These are phyloP conservation scores for Colletotrichum shisoi DNA, from an alignment of 2,329 filamentous ascomycete species.

Conservation along the genomic window DNA sequence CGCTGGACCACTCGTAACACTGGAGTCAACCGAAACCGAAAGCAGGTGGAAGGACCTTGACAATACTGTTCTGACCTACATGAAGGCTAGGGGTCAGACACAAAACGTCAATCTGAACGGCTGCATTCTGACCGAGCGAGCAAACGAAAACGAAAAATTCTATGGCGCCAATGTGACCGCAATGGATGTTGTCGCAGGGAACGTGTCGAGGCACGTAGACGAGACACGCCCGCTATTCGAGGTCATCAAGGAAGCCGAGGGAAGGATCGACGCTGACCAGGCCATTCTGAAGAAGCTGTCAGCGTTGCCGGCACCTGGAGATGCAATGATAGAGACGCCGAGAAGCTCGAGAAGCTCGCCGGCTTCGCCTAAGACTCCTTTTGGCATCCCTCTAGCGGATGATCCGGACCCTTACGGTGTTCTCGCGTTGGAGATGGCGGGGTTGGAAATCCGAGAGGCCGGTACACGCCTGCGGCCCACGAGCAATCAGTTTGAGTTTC, in stretches of 20 bases:
- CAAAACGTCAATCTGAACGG: conserved; percentile 64
- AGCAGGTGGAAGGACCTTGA: conserved; percentile 61
- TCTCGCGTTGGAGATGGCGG: conserved; percentile 87
- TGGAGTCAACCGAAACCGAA: conserved; percentile 62
- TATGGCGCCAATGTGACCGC: conserved; percentile 61
- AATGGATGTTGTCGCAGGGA: conserved; percentile 65
- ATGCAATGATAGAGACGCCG: conserved; percentile 66
- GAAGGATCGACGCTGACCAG: conserved; percentile 77
- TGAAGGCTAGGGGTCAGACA: conserved; percentile 66
- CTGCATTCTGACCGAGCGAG: conserved; percentile 64
- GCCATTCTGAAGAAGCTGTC: conserved; percentile 70
- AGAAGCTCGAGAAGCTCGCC: conserved; percentile 46
- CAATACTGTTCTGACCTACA: conserved; percentile 65
- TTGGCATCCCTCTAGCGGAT: conserved; percentile 79
- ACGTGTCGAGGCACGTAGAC: conserved; percentile 62
- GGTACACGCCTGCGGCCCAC: conserved; percentile 76
- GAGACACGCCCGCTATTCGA: conserved; percentile 72
- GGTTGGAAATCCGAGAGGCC: conserved; percentile 89
- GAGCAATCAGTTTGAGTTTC: conserved; percentile 84
- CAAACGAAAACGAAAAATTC: conserved; percentile 68
- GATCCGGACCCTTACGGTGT: conserved; percentile 95
- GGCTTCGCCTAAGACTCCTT: conserved; percentile 53
- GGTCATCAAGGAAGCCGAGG: conserved; percentile 87
- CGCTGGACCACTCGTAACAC: conserved; percentile 73
- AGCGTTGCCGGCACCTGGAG: conserved; percentile 75